A percentile compares a stretch with the other conserved stretches of the same genome.
Evolutionary conservation across 2,329 filamentous ascomycete species (phyloP).

Genomic region (Pseudogymnoascus sp.): DNA sequence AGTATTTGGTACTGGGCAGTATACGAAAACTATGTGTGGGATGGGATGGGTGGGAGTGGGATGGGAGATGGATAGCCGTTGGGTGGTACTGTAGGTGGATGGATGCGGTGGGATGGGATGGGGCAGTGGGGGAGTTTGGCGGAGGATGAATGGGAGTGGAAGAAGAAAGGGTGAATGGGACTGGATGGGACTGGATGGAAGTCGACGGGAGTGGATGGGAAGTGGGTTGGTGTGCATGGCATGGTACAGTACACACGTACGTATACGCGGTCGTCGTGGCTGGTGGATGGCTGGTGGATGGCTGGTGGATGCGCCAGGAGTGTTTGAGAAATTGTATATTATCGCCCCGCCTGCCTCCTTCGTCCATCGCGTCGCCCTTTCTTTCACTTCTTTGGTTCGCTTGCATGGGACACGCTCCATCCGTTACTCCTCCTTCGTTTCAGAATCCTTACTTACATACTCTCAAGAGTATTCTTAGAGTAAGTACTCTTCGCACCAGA

Average conservation of each 20-base stretch:
- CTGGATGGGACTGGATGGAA: not conserved
- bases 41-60: not conserved
- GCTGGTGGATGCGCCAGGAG: slow-evolving; percentile 1
- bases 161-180: not conserved
- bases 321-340: slow-evolving; percentile 2
- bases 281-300: not conserved
- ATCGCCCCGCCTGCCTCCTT: not conserved
- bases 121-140: not conserved
- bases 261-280: not conserved
- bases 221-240: not conserved
- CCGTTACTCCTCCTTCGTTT: not conserved
- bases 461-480: not conserved
- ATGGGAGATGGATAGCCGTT: not conserved
- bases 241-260: too few relatives aligned
- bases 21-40: not conserved
- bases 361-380: not conserved
- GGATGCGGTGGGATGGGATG: not conserved
- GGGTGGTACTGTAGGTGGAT: not conserved
- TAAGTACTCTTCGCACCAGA: not conserved
- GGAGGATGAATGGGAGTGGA: not conserved
- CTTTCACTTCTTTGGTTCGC: not conserved
- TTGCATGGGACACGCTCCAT: not conserved
- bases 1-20: not conserved
- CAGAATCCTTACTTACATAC: not conserved
- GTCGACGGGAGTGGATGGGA: not conserved